These are phyloP conservation scores for Paraurostyla sp. DNA, from an alignment of 73 alveolate genomes.

Conservation along the genomic window DNA sequence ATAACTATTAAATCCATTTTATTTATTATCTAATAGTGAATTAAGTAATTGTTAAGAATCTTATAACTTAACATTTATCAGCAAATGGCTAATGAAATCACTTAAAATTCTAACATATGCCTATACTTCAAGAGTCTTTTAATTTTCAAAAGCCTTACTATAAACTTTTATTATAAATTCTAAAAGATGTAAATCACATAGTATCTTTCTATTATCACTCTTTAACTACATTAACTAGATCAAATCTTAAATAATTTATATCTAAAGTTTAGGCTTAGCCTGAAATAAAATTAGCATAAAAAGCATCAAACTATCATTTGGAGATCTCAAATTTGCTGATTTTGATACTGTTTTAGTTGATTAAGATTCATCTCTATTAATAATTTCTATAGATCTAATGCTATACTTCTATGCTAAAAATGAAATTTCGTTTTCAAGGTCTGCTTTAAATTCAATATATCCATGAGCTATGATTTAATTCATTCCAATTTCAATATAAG, in stretches of 20 bases:
- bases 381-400: not conserved
- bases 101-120: not conserved
- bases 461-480: not conserved
- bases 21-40: not conserved
- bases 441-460: not conserved
- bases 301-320: constrained; percentile 17
- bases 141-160: not conserved
- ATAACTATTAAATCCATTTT: not conserved
- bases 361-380: not conserved
- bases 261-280: constrained; percentile 11
- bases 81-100: constrained; percentile 4
- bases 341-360: not conserved
- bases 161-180: not conserved
- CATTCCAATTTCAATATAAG: not conserved
- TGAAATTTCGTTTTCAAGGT: not conserved
- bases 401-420: not conserved
- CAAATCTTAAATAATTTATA: not conserved
- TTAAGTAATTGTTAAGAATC: not conserved
- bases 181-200: not conserved
- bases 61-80: not conserved
- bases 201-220: not conserved
- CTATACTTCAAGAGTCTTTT: not conserved
- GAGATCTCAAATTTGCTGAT: not conserved
- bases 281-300: constrained; percentile 1
- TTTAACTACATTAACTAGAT: not conserved